These are phyloP conservation scores for Hypoxylon lienhwacheense DNA, from an alignment of 495 filamentous ascomycete species.

Conservation along the genomic window DNA sequence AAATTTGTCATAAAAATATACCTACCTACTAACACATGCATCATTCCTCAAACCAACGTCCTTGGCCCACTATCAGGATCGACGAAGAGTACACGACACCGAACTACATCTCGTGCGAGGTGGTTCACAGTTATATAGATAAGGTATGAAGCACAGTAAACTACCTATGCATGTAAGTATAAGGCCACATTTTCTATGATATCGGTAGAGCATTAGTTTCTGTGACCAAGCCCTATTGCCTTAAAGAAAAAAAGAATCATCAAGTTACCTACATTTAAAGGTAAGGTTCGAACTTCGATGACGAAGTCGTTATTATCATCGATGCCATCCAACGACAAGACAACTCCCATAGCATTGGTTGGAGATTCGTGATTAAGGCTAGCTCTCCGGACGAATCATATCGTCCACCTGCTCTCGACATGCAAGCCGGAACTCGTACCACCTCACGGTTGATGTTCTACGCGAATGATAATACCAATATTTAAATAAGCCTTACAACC, in stretches of 20 bases:
- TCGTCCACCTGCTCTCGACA: slow-evolving; percentile 2
- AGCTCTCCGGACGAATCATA: slow-evolving; percentile 15
- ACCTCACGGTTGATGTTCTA: slow-evolving; percentile 10
- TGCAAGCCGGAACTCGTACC: slow-evolving; percentile 22
- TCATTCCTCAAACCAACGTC: too few relatives aligned
- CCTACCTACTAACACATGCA: too few relatives aligned
- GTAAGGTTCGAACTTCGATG: slow-evolving; percentile 11
- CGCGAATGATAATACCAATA: slow-evolving; percentile 5
- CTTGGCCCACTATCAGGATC: too few relatives aligned
- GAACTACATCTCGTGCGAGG: too few relatives aligned
- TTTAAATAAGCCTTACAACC: slow-evolving; percentile 2
- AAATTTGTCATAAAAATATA: background rate
- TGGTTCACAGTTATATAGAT: too few relatives aligned
- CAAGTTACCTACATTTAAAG: background rate
- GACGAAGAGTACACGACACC: too few relatives aligned
- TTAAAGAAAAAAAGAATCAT: too few relatives aligned
- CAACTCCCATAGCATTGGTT: slow-evolving; percentile 15
- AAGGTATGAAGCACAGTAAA: too few relatives aligned
- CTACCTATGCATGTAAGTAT: too few relatives aligned
- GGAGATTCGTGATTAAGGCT: slow-evolving; percentile 8
- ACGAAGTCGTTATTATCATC: slow-evolving; percentile 12
- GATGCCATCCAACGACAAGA: slow-evolving; percentile 5
- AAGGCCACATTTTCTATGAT: too few relatives aligned
- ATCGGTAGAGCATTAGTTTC: too few relatives aligned
- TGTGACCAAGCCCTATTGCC: too few relatives aligned